Evolutionary conservation across 768 basidiomycete genomes (phyloP), one percentile per base, ranked within the genome.

Genomic region (Russula sp.): DNA sequence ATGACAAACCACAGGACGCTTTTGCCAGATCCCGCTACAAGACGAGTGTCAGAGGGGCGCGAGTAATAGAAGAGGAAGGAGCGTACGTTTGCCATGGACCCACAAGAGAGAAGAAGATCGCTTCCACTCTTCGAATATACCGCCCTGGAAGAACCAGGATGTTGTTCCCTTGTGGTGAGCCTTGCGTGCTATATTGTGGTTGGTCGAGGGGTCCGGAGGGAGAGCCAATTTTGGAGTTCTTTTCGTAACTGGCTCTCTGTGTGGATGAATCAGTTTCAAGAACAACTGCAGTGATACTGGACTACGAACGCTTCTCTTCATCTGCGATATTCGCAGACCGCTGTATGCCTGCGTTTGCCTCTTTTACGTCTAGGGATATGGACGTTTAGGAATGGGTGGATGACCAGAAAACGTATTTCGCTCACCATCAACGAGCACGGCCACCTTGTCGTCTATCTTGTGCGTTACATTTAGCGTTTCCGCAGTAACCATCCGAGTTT

Each of bases 81-180:
- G 3, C 28, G 13, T 57, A 57, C 56, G 56, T 22, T 57, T 57
- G 5, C 56, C 56, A 16, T 57, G 26, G 14, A 57, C 32, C 56
- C 56, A 57, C 42, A 57, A 9, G 26, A 57, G 42, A 30, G 56
- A 44, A 20, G 55, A 10, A n/a, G 56, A 38, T 13, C 7, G 38
- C 2, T 38, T 55, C 54, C 54, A 55, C 16, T 38, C 22, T 38
- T 55, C 14, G 36, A 38, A 55, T 1, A 40, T 55, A 18, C 36
- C 7, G 3, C 36, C 54, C 26, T 55, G 36, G 36, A 55, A 38
- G 20, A 55, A 55, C 54, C 54, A 55, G 14, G 22, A 26, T 24
- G 54, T 22, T 16, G 54, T 55, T 8, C 54, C 54, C 16, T 38
- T 26, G 24, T 55, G 24, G 34, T 55, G 36, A 8, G 24, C 16